These are phyloP conservation scores for Ganoderma lucidum DNA, from an alignment of 1,284 basidiomycete genomes.

Conservation along the genomic window DNA sequence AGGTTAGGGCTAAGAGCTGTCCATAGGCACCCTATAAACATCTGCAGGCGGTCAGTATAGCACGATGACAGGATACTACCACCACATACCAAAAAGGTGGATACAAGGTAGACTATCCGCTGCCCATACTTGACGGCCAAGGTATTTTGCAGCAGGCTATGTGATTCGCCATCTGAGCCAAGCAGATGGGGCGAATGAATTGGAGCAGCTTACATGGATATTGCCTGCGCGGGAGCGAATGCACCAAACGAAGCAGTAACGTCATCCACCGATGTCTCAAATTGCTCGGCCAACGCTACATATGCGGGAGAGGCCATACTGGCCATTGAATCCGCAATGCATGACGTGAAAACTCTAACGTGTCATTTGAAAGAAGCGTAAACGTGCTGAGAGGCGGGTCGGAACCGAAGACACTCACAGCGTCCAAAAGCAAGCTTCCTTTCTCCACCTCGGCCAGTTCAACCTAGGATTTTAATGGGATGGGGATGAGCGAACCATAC, in stretches of 20 bases:
- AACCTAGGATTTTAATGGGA: slow-evolving; percentile 36
- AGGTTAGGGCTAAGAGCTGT: slow-evolving; percentile 50
- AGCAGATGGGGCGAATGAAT: background rate
- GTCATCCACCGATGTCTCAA: slow-evolving; percentile 49
- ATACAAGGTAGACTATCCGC: slow-evolving; percentile 52
- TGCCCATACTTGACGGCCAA: slow-evolving; percentile 55
- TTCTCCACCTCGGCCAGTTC: slow-evolving; percentile 56
- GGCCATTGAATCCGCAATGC: slow-evolving; percentile 51
- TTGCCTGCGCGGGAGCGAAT: slow-evolving; percentile 48
- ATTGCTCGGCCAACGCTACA: slow-evolving; percentile 48
- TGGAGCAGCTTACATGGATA: slow-evolving; percentile 45
- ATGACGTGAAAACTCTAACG: slow-evolving; percentile 47
- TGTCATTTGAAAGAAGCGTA: background rate
- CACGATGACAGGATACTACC: background rate
- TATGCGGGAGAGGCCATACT: slow-evolving; percentile 53
- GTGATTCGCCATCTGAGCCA: background rate
- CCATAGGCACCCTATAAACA: slow-evolving; percentile 56
- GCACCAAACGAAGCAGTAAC: slow-evolving; percentile 50
- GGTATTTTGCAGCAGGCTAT: slow-evolving; percentile 49
- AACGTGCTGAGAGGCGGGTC: background rate
- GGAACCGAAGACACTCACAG: slow-evolving; percentile 37
- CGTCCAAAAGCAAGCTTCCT: slow-evolving; percentile 54
- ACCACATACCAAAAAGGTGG: slow-evolving; percentile 46
- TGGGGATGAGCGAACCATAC: no score
- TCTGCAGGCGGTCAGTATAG: slow-evolving; percentile 35